Base-by-base conservation (phyloP, 208 protist species). In the Trypanosoma lewisi region DNA sequence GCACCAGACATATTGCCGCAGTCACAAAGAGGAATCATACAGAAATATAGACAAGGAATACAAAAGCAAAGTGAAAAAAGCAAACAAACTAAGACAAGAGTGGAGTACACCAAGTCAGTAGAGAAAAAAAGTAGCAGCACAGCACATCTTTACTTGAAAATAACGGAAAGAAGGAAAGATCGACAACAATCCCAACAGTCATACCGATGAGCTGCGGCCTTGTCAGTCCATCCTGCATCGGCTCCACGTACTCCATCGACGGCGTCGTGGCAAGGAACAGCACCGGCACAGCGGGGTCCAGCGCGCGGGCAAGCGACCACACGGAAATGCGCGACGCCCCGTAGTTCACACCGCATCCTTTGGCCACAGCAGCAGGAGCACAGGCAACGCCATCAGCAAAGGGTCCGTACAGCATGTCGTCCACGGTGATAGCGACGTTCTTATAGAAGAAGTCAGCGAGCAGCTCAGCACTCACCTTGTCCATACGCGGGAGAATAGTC, bases 311-410 rank as follows among this genome's bases (percentile, higher is more conserved):
- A 27, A 81, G 53, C 0, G 66, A 78, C 41, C 76, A 52, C 37
- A 65, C 66, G 3, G 36, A 39, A 28, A 89, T 83, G 54, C 30
- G 27, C 27, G 68, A 66, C 1, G 82, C 82, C 12, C 78, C 82
- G 70, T 79, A 89, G 67, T 85, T 89, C 27, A 61, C 52, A n/a
- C 11, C 42, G 30, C 63, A 64, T 7, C 8, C 27, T 23, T 53
- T n/a, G n/a, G n/a, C n/a, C 28, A 53, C 76, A 30, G 37, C 23
- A 5, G 0, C 62, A 0, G 31, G 17, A 36, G 4, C 44, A 3
- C 50, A 31, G 14, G n/a, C 52, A 11, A 9, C 17, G 44, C 60
- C 70, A 31, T 60, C 23, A 34, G 0, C 6, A 27, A 64, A 80
- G 2, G 64, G 62, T 3, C 78, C 78, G 30, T 78, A 71, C 7